phyloP scores from a whole-genome alignment of 1,139 yeast species.

The Yamadazyma mexicana region DNA sequence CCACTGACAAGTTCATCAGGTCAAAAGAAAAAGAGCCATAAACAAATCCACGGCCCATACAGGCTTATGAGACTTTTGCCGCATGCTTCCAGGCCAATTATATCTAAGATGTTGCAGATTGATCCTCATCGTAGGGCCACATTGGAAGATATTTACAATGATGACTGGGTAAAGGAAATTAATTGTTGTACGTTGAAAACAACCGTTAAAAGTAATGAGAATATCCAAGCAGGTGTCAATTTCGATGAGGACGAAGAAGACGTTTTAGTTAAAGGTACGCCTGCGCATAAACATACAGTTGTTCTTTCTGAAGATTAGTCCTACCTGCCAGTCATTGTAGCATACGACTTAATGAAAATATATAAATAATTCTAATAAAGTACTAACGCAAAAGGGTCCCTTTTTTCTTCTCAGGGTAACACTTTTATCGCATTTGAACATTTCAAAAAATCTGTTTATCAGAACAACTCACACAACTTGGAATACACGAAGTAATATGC shows the following conservation, averaged over 20 bases:
- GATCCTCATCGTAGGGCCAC: constrained; percentile 71
- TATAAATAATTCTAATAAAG: not conserved
- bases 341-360: constrained; percentile 1
- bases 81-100: constrained; percentile 76
- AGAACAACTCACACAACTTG: not conserved
- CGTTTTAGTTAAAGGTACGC: constrained; percentile 36
- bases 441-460: too few relatives aligned
- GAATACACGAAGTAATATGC: constrained; percentile 11
- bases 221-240: constrained; percentile 22
- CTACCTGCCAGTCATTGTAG: not conserved
- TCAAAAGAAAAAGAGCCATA: constrained; percentile 34
- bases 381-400: too few relatives aligned
- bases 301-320: constrained; percentile 22
- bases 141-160: constrained; percentile 63
- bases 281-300: constrained; percentile 43
- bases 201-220: constrained; percentile 24
- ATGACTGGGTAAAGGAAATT: constrained; percentile 73
- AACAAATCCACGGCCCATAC: constrained; percentile 77
- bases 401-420: not conserved
- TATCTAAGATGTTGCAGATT: constrained; percentile 69
- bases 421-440: not conserved
- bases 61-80: constrained; percentile 85
- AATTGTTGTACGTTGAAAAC: constrained; percentile 41
- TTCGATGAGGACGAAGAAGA: constrained; percentile 44
- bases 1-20: constrained; percentile 7